Percentiles rank a stretch among this genome's conserved stretches.
These are phyloP conservation scores for Leccinum barrowsii DNA, from an alignment of 768 basidiomycete genomes.

Conservation along the genomic window DNA sequence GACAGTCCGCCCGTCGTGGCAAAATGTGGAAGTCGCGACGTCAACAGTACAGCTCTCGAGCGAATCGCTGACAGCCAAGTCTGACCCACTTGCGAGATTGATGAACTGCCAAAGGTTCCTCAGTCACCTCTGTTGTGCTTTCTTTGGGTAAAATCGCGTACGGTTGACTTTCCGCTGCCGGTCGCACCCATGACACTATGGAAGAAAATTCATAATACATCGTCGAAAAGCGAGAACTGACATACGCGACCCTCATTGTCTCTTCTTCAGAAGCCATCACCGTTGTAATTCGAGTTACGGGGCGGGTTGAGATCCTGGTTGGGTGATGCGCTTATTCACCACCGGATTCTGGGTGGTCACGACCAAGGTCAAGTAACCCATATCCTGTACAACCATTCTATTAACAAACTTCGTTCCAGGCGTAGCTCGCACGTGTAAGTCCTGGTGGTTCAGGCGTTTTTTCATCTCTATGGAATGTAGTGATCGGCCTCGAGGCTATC, in stretches of 20 bases:
- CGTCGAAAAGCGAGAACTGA: not conserved
- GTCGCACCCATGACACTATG: constrained; percentile 24
- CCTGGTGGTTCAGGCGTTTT: constrained; percentile 2
- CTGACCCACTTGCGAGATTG: constrained; percentile 19
- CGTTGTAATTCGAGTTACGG: not conserved
- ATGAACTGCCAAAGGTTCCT: constrained; percentile 12
- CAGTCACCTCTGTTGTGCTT: not conserved
- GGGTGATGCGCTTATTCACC: not conserved
- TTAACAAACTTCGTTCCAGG: not conserved
- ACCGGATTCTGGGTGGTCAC: not conserved
- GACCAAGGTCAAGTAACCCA: not conserved
- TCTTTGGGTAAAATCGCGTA: constrained; percentile 2
- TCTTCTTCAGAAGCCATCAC: constrained; percentile 11
- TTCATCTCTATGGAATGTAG: not conserved
- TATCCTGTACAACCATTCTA: constrained; percentile 2
- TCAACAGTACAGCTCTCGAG: constrained; percentile 26
- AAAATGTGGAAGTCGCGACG: constrained; percentile 36
- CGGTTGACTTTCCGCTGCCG: constrained; percentile 24
- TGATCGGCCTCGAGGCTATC: constrained; percentile 10
- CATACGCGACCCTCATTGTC: constrained; percentile 21
- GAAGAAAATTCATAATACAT: constrained; percentile 1
- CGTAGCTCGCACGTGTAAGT: not conserved
- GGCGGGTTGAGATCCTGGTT: not conserved
- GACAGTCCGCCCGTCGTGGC: constrained; percentile 39
- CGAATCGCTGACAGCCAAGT: constrained; percentile 20